phyloP scores from a whole-genome alignment of 2,329 filamentous ascomycete genomes.

The Hymenoscyphus linearis region DNA sequence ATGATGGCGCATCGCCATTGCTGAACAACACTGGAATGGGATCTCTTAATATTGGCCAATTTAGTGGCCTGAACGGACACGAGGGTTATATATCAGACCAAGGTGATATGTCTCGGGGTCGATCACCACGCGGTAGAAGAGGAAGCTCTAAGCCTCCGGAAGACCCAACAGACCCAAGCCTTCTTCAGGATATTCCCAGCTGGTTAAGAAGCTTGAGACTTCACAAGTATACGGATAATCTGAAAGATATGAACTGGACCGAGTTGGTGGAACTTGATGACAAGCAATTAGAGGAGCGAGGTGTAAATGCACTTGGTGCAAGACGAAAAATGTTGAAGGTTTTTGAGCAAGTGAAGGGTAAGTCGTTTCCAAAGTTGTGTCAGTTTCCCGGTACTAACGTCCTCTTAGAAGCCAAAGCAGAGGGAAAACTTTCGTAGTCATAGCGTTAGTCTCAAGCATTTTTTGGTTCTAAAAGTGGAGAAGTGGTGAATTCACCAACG shows the following conservation, averaged over 20 bases:
- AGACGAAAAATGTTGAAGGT: conserved; percentile 98
- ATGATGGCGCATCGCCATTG: conserved; percentile 67
- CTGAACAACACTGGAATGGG: conserved; percentile 68
- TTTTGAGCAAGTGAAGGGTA: conserved; percentile 89
- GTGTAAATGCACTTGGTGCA: conserved; percentile 91
- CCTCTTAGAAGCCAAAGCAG: conserved; percentile 60
- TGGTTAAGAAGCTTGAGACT: conserved; percentile 92
- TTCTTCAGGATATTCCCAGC: conserved; percentile 90
- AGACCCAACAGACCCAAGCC: conserved; percentile 84
- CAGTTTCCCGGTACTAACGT: conserved; percentile 27
- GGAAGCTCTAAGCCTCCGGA: conserved; percentile 97
- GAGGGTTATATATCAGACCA: conserved; percentile 93
- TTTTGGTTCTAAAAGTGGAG: conserved; percentile 1
- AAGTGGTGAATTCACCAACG: background rate
- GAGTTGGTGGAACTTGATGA: conserved; percentile 90
- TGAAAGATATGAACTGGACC: conserved; percentile 96
- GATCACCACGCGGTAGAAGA: conserved; percentile 84
- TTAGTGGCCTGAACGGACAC: conserved; percentile 63
- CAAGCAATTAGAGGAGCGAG: conserved; percentile 83
- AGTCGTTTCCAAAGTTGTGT: conserved; percentile 16
- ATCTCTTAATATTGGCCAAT: conserved; percentile 59
- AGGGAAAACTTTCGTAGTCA: conserved; percentile 60
- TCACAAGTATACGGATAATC: conserved; percentile 97
- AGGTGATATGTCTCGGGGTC: conserved; percentile 82
- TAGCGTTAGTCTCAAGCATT: background rate